Conservation (phyloP, 2,329 filamentous ascomycete genomes). For the Fusarium sp. region DNA sequence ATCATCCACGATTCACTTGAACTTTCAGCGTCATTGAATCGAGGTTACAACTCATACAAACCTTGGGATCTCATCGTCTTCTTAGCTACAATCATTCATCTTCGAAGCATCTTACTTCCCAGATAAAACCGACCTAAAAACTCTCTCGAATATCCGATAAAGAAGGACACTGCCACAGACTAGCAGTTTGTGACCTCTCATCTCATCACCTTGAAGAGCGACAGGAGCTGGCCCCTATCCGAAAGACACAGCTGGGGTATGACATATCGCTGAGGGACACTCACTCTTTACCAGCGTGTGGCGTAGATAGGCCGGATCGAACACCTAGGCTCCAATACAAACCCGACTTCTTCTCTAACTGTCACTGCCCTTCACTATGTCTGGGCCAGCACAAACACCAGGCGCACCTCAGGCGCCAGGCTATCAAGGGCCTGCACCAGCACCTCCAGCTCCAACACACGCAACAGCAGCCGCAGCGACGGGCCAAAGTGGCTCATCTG, state of each 20-base stretch:
- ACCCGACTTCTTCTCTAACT: neutral
- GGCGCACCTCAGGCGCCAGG: slow-evolving; percentile 41
- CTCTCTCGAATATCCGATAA: neutral
- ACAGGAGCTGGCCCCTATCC: neutral
- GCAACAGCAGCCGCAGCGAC: slow-evolving; percentile 36
- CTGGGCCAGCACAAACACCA: slow-evolving; percentile 44
- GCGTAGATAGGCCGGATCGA: neutral
- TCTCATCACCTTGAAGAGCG: neutral
- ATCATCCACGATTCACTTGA: slow-evolving; percentile 5
- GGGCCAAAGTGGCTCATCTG: slow-evolving; percentile 45
- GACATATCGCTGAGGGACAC: slow-evolving; percentile 4
- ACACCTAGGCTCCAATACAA: neutral
- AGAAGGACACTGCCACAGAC: neutral
- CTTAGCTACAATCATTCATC: neutral
- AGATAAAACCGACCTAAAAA: neutral
- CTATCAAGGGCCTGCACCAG: slow-evolving; percentile 45
- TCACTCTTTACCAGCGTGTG: neutral
- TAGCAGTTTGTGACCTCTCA: neutral
- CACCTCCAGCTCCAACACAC: slow-evolving; percentile 45
- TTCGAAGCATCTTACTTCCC: neutral
- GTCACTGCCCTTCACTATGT: slow-evolving; percentile 41
- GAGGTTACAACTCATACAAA: slow-evolving; percentile 6
- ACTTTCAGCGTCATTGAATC: slow-evolving; percentile 17
- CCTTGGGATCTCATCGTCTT: slow-evolving; percentile 1
- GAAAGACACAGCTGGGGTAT: slow-evolving; percentile 1